phyloP scores from a whole-genome alignment of 805 yeast genomes.

The Tetrapisispora taiwanensis region DNA sequence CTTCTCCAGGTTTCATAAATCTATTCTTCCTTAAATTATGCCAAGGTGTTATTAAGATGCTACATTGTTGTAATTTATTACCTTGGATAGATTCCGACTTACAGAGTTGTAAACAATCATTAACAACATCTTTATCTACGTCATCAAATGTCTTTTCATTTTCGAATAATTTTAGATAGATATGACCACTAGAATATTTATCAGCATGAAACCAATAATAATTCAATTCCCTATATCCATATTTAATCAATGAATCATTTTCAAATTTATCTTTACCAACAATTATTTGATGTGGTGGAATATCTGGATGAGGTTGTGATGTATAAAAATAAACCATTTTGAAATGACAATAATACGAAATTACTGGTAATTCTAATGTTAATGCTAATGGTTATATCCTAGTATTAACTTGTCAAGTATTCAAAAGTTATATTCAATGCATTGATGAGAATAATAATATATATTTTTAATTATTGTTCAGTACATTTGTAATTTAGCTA shows the following conservation, averaged over 20 bases:
- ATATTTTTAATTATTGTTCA: too few relatives aligned
- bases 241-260: slow-evolving; percentile 50
- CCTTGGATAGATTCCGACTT: slow-evolving; percentile 72
- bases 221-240: slow-evolving; percentile 50
- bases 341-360: not conserved
- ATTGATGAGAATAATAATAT: too few relatives aligned
- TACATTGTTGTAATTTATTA: slow-evolving; percentile 55
- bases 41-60: slow-evolving; percentile 67
- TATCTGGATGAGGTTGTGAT: not conserved
- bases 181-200: slow-evolving; percentile 66
- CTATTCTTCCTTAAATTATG: slow-evolving; percentile 55
- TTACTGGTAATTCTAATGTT: too few relatives aligned
- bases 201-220: slow-evolving; percentile 73
- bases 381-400: too few relatives aligned
- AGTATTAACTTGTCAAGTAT: too few relatives aligned
- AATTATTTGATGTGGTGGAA: slow-evolving; percentile 17
- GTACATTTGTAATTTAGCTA: too few relatives aligned
- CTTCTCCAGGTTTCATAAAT: slow-evolving; percentile 72
- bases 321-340: slow-evolving; percentile 5
- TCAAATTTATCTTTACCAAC: slow-evolving; percentile 73
- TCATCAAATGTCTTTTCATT: slow-evolving; percentile 38
- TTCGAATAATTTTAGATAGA: slow-evolving; percentile 47
- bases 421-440: too few relatives aligned
- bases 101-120: slow-evolving; percentile 58
- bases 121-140: slow-evolving; percentile 43